Evolutionary conservation across 2,329 filamentous ascomycete genomes (phyloP), one percentile per base, ranked within the genome.

Genomic region (Cladosporium oxysporum): DNA sequence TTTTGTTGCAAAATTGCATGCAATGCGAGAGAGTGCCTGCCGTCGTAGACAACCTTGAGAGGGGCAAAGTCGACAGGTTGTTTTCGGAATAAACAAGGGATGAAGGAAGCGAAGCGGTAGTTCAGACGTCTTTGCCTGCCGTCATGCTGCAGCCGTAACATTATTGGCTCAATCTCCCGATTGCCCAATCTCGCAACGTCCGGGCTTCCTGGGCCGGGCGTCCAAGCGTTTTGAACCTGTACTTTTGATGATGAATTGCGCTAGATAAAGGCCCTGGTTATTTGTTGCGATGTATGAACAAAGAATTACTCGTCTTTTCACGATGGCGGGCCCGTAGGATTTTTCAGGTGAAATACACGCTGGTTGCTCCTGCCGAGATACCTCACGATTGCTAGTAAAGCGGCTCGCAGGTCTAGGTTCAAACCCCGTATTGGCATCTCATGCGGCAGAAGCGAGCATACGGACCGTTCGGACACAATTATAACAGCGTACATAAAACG

Each of bases 161-260:
- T 47, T 47, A 47, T 47, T 47, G 41, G 52, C 52, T 33, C 52
- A 55, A 55, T 55, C 21, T 55, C 52, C 52, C 28, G 31, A 33
- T 33, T 33, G 28, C 41, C 52, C 31, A 55, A 55, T 55, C 52
- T 55, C 52, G 52, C 52, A 55, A 55, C 52, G 52, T 55, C 52
- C 52, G 52, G 52, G 52, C 52, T 55, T 55, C n/a, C 8, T 23
- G 7, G 41, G 41, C n/a, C 41, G 8, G 41, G 50, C 52, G 52
- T 55, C 52, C 26, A 55, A 55, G 52, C 52, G 52, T 55, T 55
- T n/a, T 33, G 18, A 33, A 47, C n/a, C 41, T 47, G 41, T 21
- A 23, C 2, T n/a, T 47, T 47, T 47, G 41, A 47, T 21, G 41
- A 23, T 47, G 41, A 47, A 21, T 47, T 47, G n/a, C 41, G 16